Conservation (phyloP, 305 asterid species). For the Fraxinus velutina region DNA sequence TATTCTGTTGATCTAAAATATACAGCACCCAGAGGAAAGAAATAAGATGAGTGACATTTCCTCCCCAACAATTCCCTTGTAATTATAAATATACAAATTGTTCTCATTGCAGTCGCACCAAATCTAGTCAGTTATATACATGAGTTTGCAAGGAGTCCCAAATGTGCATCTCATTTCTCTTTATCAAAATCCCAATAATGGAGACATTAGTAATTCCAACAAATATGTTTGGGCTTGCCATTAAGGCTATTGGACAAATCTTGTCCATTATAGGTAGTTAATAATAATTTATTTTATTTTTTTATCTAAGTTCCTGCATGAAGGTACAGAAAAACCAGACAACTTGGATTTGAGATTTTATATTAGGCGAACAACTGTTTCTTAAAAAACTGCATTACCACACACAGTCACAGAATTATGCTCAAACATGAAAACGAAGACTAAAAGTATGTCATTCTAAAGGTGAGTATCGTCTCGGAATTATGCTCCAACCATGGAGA, state of each 20-base stretch:
- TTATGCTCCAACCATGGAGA: neutral
- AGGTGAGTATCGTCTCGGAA: neutral
- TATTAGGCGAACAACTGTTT: neutral
- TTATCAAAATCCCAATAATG: neutral
- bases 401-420: neutral
- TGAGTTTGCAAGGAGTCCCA: neutral
- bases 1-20: neutral
- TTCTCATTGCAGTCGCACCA: neutral
- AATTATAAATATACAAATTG: neutral
- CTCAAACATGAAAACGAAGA: neutral
- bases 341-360: neutral
- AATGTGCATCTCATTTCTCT: neutral
- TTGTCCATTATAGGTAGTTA: neutral
- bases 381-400: neutral
- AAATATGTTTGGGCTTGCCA: neutral
- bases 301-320: neutral
- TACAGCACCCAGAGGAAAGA: neutral
- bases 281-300: neutral
- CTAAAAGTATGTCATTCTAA: neutral
- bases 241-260: neutral
- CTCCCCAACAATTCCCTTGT: neutral
- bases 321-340: neutral
- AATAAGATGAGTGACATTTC: neutral
- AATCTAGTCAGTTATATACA: neutral
- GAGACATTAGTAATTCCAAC: neutral